Conservation (phyloP, 176 grass and related monocot genomes). For the Bonia amplexicaulis region DNA sequence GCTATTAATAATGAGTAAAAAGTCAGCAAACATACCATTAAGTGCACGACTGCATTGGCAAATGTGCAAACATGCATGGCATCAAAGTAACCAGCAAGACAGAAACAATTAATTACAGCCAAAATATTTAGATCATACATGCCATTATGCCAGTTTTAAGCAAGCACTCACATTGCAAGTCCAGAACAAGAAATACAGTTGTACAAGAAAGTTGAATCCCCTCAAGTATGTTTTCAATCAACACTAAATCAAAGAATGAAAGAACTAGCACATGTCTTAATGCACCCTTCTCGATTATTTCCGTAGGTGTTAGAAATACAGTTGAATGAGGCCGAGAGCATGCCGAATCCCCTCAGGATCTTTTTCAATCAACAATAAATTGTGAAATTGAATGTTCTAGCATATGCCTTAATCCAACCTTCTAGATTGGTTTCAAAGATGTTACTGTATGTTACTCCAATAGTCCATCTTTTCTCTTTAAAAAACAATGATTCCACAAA, state of each 20-base stretch:
- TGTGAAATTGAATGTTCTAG: background rate
- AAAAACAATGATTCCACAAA: background rate
- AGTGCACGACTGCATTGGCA: background rate
- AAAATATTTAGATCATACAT: background rate
- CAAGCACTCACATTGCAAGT: background rate
- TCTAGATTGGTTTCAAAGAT: background rate
- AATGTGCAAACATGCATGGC: background rate
- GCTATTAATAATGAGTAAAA: constrained; percentile 8
- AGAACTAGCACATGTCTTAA: background rate
- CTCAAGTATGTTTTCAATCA: background rate
- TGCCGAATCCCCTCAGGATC: background rate
- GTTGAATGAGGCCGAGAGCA: background rate
- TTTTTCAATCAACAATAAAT: background rate
- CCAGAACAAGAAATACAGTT: background rate
- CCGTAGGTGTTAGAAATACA: background rate
- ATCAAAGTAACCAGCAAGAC: background rate
- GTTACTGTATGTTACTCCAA: background rate
- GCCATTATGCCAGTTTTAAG: background rate
- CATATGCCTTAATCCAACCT: background rate
- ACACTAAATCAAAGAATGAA: background rate
- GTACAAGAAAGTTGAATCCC: background rate
- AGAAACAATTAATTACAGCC: background rate
- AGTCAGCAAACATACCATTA: background rate
- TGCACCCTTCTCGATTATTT: background rate
- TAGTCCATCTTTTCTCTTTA: no score